Evolutionary conservation across 202 grass and related monocot species (phyloP), one percentile per base, ranked within the genome.

Genomic region (Schoenoplectus triqueter): DNA sequence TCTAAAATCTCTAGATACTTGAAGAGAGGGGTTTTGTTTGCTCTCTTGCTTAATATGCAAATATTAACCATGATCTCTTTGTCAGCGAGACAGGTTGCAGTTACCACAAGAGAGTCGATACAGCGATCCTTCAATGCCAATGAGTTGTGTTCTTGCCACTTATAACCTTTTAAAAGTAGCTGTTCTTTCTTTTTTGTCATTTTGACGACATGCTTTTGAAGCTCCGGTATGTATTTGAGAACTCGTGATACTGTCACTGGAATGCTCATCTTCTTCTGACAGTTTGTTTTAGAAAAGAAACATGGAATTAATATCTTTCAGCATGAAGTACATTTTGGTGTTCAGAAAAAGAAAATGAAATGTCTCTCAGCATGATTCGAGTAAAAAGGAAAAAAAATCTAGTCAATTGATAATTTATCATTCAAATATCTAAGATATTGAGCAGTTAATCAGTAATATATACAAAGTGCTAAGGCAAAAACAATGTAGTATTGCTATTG

Each of bases 241-340:
- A 91, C 90, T 42, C 85, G 84, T 1, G 93, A 95, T 50, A 98
- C 85, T 8, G 86, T 98, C 52, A 79, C 77, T 3, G 96, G 93
- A 59, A 98, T 98, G 87, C 96, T 95, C 88, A 95, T 66, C 81
- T 95, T 95, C 88, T 95, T 98, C 91, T 95, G 90, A 75, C 14
- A 15, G 57, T 78, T 22, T 57, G 15, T 7, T 51, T 31, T 31
- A 31, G 31, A 82, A 64, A 75, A 13, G 8, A 22, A 22, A 50
- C 10, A 55, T 4, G 70, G 10, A 41, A 18, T 54, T 31, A 31
- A 31, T 31, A 57, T 47, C 13, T 39, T 42, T 68, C 10, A 66
- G n/a, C 7, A 80, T 42, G 64, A 21, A 47, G 6, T n/a, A 52
- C 10, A 44, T 17, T 84, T 57, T 40, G 17, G 80, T 62, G 14